Base-by-base conservation (phyloP, 192 early-diverging fungal genomes). In the Umbelopsis isabellina region DNA sequence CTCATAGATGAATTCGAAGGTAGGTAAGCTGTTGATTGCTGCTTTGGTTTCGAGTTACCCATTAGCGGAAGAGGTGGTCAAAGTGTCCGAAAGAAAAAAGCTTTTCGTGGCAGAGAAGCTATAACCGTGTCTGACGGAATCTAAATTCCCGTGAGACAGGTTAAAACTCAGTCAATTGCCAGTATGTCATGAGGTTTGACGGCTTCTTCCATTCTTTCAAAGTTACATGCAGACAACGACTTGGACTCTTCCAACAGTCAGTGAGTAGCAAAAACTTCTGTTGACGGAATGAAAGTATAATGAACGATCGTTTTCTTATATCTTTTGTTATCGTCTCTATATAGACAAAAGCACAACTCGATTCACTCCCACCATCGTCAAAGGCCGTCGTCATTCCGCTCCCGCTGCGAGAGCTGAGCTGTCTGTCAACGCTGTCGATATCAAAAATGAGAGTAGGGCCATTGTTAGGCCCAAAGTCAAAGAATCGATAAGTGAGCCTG, bases 21-120 rank as follows among this genome's bases (percentile, higher is more conserved):
- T 33, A 61, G 30, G 27, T 61, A 61, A 3, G 55, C 8, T 18
- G 55, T 15, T 8, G 55, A 61, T 61, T 61, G 55, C 30, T 61
- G 55, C 55, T 61, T 61, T 61, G 55, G 55, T 61, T 61, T 61
- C 15, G 55, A 61, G 30, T 61, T 61, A 61, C 55, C 55, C 55
- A 61, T 61, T 16, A 25, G 27, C 27, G 55, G 33, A 61, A 30
- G 25, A 61, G 15, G 20, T 4, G 15, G 15, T 49, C 27, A 16
- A 61, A 61, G 55, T 61, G 55, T 61, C 55, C 55, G 55, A 61
- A 33, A 25, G 55, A 49, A 49, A 61, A 61, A 61, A 61, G 55
- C 55, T 61, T 61, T 61, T 61, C 33, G 16, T 18, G 7, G 30
- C 55, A 61, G 33, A 61, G 13, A 35, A 35, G 55, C 25, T 33